These are phyloP conservation scores for Alternaria viburni DNA, from an alignment of 2,329 filamentous ascomycete species.

Conservation along the genomic window DNA sequence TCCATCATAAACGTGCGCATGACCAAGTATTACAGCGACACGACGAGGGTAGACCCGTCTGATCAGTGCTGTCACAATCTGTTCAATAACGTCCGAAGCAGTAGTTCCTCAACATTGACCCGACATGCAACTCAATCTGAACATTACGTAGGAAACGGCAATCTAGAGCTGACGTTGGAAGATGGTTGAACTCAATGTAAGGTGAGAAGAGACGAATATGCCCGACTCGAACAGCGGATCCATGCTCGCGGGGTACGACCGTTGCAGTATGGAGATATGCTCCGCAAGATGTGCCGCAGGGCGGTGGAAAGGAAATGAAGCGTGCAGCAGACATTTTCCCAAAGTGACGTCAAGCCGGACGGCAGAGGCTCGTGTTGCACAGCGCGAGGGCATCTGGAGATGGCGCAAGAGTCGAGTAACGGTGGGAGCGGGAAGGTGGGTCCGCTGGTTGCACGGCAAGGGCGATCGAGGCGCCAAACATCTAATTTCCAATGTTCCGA, in stretches of 20 bases:
- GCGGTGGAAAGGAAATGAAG: constrained; percentile 16
- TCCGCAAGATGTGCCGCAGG: constrained; percentile 2
- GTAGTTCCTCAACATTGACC: neutral
- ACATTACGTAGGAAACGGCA: neutral
- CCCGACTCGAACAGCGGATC: neutral
- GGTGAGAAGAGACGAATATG: neutral
- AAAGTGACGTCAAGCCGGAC: constrained; percentile 25
- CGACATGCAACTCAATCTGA: neutral
- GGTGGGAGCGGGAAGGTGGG: constrained; percentile 16
- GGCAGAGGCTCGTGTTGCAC: constrained; percentile 4
- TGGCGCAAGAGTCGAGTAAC: constrained; percentile 18
- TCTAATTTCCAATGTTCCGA: constrained; percentile 43
- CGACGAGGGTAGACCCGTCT: neutral
- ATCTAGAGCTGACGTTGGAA: neutral
- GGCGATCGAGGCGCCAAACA: constrained; percentile 22
- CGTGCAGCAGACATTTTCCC: neutral
- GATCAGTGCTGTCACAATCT: neutral
- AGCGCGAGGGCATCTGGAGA: neutral
- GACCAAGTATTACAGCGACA: neutral
- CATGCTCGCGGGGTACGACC: neutral
- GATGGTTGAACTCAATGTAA: neutral
- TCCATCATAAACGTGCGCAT: neutral
- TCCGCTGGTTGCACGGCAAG: constrained; percentile 27
- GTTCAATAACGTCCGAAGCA: neutral
- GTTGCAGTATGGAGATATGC: neutral